These are phyloP conservation scores for Lasiodiplodia citricola DNA, from an alignment of 2,329 filamentous ascomycete genomes.

Conservation along the genomic window DNA sequence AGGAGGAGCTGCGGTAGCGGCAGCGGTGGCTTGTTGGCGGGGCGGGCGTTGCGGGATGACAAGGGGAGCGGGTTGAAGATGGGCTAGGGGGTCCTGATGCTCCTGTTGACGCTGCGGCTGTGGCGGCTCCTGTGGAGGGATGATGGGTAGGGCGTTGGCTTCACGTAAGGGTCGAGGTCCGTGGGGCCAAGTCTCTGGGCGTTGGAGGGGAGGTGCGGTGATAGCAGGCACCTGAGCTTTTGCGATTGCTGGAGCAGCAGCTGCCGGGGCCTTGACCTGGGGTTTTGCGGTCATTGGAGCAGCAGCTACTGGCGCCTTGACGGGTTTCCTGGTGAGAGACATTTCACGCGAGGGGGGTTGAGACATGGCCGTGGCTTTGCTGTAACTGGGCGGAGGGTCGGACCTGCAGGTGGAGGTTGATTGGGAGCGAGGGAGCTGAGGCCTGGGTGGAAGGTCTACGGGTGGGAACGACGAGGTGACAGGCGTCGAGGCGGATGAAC, in stretches of 20 bases:
- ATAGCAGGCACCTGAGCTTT: background rate
- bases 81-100: background rate
- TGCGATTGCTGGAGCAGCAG: background rate
- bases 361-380: conserved; percentile 1
- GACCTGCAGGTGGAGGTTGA: conserved; percentile 4
- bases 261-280: background rate
- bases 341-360: conserved; percentile 1
- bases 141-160: background rate
- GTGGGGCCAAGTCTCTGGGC: conserved; percentile 13
- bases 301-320: background rate
- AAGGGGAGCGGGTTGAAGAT: background rate
- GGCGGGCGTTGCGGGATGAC: background rate
- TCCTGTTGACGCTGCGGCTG: background rate
- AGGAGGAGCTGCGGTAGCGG: background rate
- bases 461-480: conserved; percentile 14
- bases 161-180: conserved; percentile 12
- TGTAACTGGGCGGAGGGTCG: conserved; percentile 9
- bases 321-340: conserved; percentile 1
- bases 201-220: background rate
- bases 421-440: conserved; percentile 15
- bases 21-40: background rate
- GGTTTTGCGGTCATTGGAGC: background rate
- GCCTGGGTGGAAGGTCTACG: background rate
- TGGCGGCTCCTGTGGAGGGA: background rate
- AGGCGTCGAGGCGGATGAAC: conserved; percentile 17